Base-by-base conservation (phyloP, 2,329 filamentous ascomycete species). In the Cercospora sojina region DNA sequence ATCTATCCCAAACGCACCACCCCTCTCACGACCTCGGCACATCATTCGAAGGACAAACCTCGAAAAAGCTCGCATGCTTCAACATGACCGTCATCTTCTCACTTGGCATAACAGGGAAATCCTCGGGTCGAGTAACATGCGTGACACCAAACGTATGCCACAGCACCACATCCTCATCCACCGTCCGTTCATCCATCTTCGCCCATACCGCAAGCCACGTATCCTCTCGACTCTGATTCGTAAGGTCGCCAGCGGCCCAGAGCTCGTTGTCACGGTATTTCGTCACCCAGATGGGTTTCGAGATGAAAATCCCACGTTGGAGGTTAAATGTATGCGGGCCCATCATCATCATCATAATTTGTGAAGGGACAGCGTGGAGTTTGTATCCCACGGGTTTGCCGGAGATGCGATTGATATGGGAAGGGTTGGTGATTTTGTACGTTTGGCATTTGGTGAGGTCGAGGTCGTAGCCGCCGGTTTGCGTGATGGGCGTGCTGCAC, bases 61-160 rank as follows among this genome's bases (percentile, higher is more conserved):
- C 78, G 68, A 87, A 87, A 78, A 88, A 88, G 71, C 87, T 86
- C 10, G 85, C 82, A 0, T 86, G 85, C 69, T 86, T 84, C 67
- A 88, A 76, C 62, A 83, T 79, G n/a, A 87, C 80, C 73, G 83
- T 85, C 64, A 87, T 78, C 13, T 84, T 83, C 78, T 88, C 85
- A 53, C 81, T 83, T 0, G 85, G 85, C 85, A 87, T 87, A 56
- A 87, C 81, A 0, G 84, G 84, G 76, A 86, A 87, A 71, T 87
- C 85, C 74, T 87, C 85, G 16, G 51, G 43, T 20, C 60, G n/a
- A 27, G 49, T 32, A 29, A 55, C 56, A 83, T 81, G 38, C 83
- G 76, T 0, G 83, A 82, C 64, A 86, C 80, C 71, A 49, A 65
- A 67, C 25, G 31, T 49, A 25, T 53, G 49, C 35, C 82, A 85